Base-by-base conservation (phyloP, 306 rosid species). In the Glycine tomentella region DNA sequence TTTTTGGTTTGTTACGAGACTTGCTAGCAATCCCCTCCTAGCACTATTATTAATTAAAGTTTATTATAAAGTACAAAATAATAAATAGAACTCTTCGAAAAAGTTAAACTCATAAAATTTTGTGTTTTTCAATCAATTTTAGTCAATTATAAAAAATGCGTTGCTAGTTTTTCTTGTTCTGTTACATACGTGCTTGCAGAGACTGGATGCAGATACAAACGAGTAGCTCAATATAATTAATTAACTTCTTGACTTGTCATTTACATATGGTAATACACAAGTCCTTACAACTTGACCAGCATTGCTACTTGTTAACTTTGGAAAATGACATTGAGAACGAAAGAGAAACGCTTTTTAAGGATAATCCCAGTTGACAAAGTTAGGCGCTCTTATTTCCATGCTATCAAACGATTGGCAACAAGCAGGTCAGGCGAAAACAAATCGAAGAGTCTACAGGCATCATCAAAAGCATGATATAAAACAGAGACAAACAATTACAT, bases 311-410 rank as follows among this genome's bases (percentile, higher is more conserved):
- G 56, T 33, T 56, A 79, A 63, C 65, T 87, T 50, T 15, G 62
- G 55, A n/a, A 50, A 57, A 69, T 40, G 83, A 69, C 69, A 77
- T 7, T 69, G 57, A 59, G 48, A 72, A 67, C 40, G 77, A 72
- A 33, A 74, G 53, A 70, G 57, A 25, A 77, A 48, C 58, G 72
- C 33, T 2, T 72, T 11, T 44, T 71, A 49, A 65, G 44, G 64
- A 45, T 16, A 12, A 75, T 51, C 66, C 55, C 15, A 76, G 42
- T 76, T 68, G 58, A 83, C 74, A 82, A 31, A 73, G 79, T 74
- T 14, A 76, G 16, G 90, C 83, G 89, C 87, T 83, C 86, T 91
- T 94, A 90, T 95, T 89, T 76, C 64, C 85, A 80, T 17, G 84
- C 56, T 74, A 86, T 77, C 71, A 86, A 80, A 77, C n/a, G 20